Conservation (phyloP, 192 early-diverging fungal genomes). For the Podila epigama region DNA sequence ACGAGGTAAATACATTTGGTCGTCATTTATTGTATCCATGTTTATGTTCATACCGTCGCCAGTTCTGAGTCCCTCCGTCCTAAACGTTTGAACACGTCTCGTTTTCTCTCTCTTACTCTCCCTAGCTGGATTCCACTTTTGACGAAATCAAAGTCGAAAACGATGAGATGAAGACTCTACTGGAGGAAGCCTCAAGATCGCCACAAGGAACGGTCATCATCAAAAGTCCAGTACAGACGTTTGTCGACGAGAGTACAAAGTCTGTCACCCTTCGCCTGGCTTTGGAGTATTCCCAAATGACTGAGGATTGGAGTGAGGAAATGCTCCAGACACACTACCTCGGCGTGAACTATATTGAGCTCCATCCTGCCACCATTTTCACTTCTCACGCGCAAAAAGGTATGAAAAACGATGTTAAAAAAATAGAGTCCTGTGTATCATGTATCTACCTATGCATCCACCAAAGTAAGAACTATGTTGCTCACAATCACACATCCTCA, state of each 20-base stretch:
- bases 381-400: not conserved
- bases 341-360: not conserved
- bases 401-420: too few species aligned
- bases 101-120: not conserved
- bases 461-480: not conserved
- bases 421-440: too few species aligned
- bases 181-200: not conserved
- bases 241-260: not conserved
- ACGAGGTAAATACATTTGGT: too few species aligned
- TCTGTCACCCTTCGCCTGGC: not conserved
- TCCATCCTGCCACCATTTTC: not conserved
- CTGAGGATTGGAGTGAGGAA: not conserved
- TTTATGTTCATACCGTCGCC: too few species aligned
- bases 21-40: too few species aligned
- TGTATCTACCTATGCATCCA: too few species aligned
- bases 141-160: not conserved
- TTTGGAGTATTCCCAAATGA: not conserved
- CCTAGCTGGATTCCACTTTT: not conserved
- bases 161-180: not conserved
- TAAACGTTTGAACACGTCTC: not conserved
- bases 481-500: too few species aligned
- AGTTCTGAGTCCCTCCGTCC: not conserved
- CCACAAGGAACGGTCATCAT: not conserved
- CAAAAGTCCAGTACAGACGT: not conserved
- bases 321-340: not conserved